Evolutionary conservation across 768 basidiomycete genomes (phyloP), one percentile per base, ranked within the genome.

Genomic region (Termitomyces sp.): DNA sequence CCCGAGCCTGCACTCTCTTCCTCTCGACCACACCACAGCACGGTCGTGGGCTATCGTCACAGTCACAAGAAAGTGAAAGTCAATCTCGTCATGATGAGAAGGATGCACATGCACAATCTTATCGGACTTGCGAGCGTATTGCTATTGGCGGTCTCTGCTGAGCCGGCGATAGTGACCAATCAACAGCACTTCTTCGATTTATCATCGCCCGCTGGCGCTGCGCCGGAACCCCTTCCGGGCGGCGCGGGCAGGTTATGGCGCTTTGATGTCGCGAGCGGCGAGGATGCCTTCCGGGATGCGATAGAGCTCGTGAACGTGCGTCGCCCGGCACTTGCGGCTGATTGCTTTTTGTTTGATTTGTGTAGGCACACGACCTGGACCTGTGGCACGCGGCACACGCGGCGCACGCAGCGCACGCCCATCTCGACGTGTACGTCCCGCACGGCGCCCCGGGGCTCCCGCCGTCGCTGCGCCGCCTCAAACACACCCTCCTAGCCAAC

Each of bases 381-480:
- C 61, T 85, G 5, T 86, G 84, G 84, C 77, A 80, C 56, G 68
- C 77, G 18, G 69, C 73, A 1, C 63, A 52, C 9, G 71, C 77
- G 8, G n/a, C n/a, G 84, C 77, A 80, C 56, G 68, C 77, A 18
- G 69, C 73, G 1, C 63, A 52, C 9, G 71, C 77, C 8, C 70
- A 80, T 60, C 73, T 84, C 56, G 84, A 86, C 56, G 66, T 86
- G 44, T 82, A 81, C 64, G 47, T 57, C 15, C 60, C 62, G 15
- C 41, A 22, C 6, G 39, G 31, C 37, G 36, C 49, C 2, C 47
- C 57, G 8, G 39, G 44, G 50, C 65, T 50, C 20, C 60, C 58
- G 24, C 64, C 34, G 58, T 60, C 48, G 52, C 56, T 66, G 7
- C 59, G 48, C 42, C 58, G 22, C 53, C 64, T 49, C 18, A 60